Evolutionary conservation across 371 early-diverging fungal genomes (phyloP), one percentile per base, ranked within the genome.

Genomic region (Basidiobolus meristosporus): DNA sequence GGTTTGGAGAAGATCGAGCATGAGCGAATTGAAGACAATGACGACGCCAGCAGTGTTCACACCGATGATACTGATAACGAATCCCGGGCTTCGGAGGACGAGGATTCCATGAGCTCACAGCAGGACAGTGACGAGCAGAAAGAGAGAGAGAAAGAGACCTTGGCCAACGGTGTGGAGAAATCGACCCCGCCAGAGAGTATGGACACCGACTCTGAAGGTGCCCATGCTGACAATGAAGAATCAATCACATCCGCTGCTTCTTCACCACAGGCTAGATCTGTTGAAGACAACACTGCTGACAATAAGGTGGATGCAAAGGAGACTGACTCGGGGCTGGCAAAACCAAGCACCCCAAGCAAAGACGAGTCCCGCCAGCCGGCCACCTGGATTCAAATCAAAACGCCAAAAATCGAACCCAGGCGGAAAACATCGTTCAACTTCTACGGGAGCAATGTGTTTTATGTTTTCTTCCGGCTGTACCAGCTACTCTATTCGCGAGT

Each of bases 391-490:
- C 14, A 34, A n/a, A 18, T n/a, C 18, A 34, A 34, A 6, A 18
- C 16, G 14, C 14, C 34, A 4, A 18, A 34, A n/a, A 18, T 16
- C 12, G 18, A 34, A 6, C 34, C 14, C 14, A n/a, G 34, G 12
- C 18, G 16, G 3, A 18, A 34, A n/a, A 34, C 32, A 0, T 44
- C 49, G 1, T 30, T 62, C 43, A 70, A 62, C 41, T 66, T 53
- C 44, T 56, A 36, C 19, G 36, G 36, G 9, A 36, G 21, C 19
- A 36, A 36, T 17, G 36, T 21, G 10, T 36, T 44, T 42, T 96
- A 84, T 52, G 77, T 73, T 34, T 87, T 97, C 48, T 75, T 95
- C 59, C 59, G 95, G 34, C 72, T 85, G 34, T 83, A 80, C 45
- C 76, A 86, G 65, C 80, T 81, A 55, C 41, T 88, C 5, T 93